phyloP scores from a whole-genome alignment of 2,329 filamentous ascomycete species.

The Colletotrichum zoysiae region DNA sequence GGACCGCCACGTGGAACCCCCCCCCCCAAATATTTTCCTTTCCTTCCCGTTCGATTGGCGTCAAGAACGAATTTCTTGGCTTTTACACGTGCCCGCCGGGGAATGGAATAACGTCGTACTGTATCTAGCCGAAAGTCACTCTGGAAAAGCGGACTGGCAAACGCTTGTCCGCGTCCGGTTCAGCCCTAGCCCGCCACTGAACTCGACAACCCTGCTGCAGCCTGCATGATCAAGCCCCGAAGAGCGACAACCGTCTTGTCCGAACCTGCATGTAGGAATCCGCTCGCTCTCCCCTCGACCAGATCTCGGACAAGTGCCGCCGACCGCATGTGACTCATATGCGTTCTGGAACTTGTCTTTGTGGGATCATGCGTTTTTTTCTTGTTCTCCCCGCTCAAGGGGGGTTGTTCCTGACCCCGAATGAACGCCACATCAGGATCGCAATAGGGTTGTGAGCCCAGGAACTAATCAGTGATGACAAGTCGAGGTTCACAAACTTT shows the following conservation, averaged over 20 bases:
- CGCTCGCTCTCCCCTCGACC: background rate
- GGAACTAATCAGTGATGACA: background rate
- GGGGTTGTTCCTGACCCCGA: background rate
- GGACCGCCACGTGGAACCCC: slow-evolving; percentile 11
- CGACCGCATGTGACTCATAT: slow-evolving; percentile 15
- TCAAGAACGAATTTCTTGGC: background rate
- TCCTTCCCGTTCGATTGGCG: slow-evolving; percentile 21
- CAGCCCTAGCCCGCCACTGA: slow-evolving; percentile 21
- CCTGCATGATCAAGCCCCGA: background rate
- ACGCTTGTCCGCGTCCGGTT: slow-evolving; percentile 1
- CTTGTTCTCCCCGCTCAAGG: background rate
- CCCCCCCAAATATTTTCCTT: slow-evolving; percentile 1
- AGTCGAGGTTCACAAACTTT: background rate
- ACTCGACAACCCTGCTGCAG: background rate
- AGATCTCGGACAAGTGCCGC: slow-evolving; percentile 29
- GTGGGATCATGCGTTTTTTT: background rate
- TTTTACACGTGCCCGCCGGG: slow-evolving; percentile 19
- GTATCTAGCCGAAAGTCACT: slow-evolving; percentile 12
- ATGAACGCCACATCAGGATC: slow-evolving; percentile 20
- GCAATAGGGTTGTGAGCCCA: background rate
- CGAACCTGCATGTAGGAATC: background rate
- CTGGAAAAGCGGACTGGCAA: slow-evolving; percentile 17
- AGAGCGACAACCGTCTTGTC: background rate
- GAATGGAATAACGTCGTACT: slow-evolving; percentile 19
- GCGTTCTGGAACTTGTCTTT: background rate